These are phyloP conservation scores for Peniophora sp. DNA, from an alignment of 1,284 basidiomycete species.

Conservation along the genomic window DNA sequence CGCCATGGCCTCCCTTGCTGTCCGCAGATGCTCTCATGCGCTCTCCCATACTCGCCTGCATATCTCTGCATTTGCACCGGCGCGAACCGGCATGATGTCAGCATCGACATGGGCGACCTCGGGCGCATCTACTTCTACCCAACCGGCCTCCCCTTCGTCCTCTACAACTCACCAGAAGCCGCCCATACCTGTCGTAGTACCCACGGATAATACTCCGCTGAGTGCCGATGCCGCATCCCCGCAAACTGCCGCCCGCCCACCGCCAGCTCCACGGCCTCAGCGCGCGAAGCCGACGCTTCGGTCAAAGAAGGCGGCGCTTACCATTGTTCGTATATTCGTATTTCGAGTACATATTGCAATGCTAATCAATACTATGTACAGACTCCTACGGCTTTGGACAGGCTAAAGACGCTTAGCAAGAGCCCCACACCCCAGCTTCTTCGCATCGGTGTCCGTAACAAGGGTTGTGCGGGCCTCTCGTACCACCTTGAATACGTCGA, in stretches of 20 bases:
- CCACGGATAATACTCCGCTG: constrained; percentile 33
- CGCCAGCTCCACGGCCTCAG: constrained; percentile 55
- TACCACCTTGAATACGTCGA: constrained; percentile 98
- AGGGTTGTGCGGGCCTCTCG: constrained; percentile 97
- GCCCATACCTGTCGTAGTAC: constrained; percentile 34
- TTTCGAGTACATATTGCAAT: background rate
- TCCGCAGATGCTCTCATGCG: background rate
- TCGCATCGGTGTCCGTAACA: constrained; percentile 93
- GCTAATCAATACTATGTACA: constrained; percentile 23
- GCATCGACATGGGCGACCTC: constrained; percentile 26
- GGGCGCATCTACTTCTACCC: constrained; percentile 9
- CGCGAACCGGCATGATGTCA: constrained; percentile 53
- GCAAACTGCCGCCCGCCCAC: constrained; percentile 62
- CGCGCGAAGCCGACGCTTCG: constrained; percentile 61
- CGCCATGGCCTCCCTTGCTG: background rate
- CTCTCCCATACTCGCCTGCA: background rate
- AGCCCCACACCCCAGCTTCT: constrained; percentile 88
- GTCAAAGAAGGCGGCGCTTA: constrained; percentile 76
- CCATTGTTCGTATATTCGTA: constrained; percentile 55
- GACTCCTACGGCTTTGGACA: constrained; percentile 77
- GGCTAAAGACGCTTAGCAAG: constrained; percentile 63
- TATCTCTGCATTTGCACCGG: background rate
- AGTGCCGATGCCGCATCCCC: constrained; percentile 58
- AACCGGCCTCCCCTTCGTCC: constrained; percentile 13
- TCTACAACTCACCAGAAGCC: constrained; percentile 35